A percentile compares a stretch with the other conserved stretches of the same genome.
phyloP scores from a whole-genome alignment of 169 alveolate species.

The Plasmodium vinckei region DNA sequence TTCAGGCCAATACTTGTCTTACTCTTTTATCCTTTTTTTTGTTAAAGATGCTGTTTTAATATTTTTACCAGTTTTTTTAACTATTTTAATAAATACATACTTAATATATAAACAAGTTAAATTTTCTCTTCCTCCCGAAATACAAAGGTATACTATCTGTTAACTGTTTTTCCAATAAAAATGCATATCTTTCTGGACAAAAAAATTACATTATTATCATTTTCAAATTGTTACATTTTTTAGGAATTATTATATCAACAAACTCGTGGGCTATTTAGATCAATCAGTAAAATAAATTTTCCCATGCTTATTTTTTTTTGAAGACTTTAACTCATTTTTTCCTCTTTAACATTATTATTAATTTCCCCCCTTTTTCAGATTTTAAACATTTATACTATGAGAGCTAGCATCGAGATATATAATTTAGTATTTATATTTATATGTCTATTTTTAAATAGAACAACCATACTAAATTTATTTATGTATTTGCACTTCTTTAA shows the following conservation, averaged over 20 bases:
- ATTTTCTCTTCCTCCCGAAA: conserved; percentile 4
- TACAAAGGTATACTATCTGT: conserved; percentile 26
- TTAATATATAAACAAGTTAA: conserved; percentile 56
- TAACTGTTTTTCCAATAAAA: too few species aligned
- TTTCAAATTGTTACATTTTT: neutral
- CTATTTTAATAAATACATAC: conserved; percentile 52
- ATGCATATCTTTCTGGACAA: too few species aligned
- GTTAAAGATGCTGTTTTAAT: conserved; percentile 64
- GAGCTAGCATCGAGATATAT: conserved; percentile 71
- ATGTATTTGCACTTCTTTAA: conserved; percentile 65
- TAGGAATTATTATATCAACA: conserved; percentile 68
- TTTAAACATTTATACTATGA: conserved; percentile 37
- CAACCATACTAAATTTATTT: conserved; percentile 45
- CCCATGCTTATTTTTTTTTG: neutral
- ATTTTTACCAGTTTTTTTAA: conserved; percentile 64
- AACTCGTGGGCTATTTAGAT: conserved; percentile 43
- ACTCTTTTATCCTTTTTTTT: conserved; percentile 62
- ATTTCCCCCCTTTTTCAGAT: conserved; percentile 20
- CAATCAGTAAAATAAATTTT: conserved; percentile 17
- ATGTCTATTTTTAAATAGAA: conserved; percentile 62
- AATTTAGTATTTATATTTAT: conserved; percentile 65
- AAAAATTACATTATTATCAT: too few species aligned
- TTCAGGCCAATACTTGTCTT: conserved; percentile 68
- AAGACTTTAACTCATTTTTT: neutral
- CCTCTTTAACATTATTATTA: neutral